A percentile compares a stretch with the other conserved stretches of the same genome.
These are phyloP conservation scores for Pseudozyma hubeiensis DNA, from an alignment of 1,284 basidiomycete genomes.

Conservation along the genomic window DNA sequence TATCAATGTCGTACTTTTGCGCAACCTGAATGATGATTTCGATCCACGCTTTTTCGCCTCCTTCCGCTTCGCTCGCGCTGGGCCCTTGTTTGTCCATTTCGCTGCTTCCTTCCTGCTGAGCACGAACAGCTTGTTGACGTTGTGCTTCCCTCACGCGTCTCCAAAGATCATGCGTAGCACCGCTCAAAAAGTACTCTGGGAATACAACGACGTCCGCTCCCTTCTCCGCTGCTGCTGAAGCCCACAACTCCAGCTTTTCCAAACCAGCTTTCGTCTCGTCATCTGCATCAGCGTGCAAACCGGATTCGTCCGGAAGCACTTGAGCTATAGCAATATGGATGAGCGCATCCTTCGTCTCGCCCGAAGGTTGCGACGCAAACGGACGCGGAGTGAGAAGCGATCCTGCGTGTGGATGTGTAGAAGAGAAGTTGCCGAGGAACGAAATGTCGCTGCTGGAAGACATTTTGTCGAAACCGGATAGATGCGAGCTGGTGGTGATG, in stretches of 20 bases:
- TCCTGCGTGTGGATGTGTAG: constrained; percentile 11
- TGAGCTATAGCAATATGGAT: constrained; percentile 46
- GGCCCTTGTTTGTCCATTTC: background rate
- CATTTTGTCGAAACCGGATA: background rate
- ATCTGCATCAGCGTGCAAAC: constrained; percentile 11
- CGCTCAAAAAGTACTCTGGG: constrained; percentile 66
- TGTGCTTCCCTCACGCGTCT: constrained; percentile 18
- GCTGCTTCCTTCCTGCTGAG: background rate
- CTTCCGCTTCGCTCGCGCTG: constrained; percentile 10
- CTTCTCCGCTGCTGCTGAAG: constrained; percentile 19
- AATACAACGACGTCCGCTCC: constrained; percentile 63
- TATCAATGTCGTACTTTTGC: constrained; percentile 54
- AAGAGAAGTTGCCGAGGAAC: constrained; percentile 19
- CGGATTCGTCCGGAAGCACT: constrained; percentile 38
- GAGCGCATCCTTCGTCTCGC: constrained; percentile 21
- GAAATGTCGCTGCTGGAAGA: constrained; percentile 2
- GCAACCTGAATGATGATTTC: constrained; percentile 48
- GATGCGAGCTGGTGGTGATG: background rate
- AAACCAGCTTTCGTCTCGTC: constrained; percentile 23
- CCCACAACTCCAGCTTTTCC: constrained; percentile 44
- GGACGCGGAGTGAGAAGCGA: constrained; percentile 8
- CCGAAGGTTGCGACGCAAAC: constrained; percentile 1
- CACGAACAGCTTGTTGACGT: constrained; percentile 8
- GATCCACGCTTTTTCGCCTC: constrained; percentile 54
- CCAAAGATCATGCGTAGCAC: constrained; percentile 60